Conservation (phyloP, 2,329 filamentous ascomycete species). For the Sphaerostilbella broomeana region DNA sequence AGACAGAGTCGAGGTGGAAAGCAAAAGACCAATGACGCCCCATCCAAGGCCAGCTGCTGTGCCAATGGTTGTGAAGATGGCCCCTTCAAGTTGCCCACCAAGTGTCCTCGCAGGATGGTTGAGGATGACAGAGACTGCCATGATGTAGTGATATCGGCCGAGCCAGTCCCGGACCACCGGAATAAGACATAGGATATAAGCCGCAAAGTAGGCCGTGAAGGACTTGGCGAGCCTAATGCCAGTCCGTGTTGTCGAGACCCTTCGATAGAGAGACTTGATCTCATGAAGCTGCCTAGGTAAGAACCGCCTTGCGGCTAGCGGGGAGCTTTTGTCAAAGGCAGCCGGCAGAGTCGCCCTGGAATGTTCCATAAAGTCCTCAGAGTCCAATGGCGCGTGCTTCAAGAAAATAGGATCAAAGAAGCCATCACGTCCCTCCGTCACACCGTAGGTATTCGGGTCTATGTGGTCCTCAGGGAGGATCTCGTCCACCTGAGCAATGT, state of each 20-base stretch:
- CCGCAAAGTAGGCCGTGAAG: constrained; percentile 50
- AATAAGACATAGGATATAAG: constrained; percentile 50
- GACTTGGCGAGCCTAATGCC: constrained; percentile 47
- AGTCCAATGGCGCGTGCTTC: constrained; percentile 33
- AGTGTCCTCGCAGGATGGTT: constrained; percentile 52
- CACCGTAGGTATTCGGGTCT: constrained; percentile 35
- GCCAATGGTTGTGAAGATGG: constrained; percentile 46
- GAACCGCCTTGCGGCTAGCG: constrained; percentile 41
- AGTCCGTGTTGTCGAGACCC: constrained; percentile 41
- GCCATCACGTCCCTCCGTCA: constrained; percentile 38
- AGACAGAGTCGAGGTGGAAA: constrained; percentile 43
- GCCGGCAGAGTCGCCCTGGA: constrained; percentile 40
- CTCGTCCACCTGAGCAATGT: constrained; percentile 27
- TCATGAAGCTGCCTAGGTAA: constrained; percentile 42
- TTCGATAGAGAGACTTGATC: constrained; percentile 31
- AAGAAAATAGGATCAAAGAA: constrained; percentile 44
- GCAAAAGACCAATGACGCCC: constrained; percentile 46
- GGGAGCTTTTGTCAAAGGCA: constrained; percentile 39
- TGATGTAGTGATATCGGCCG: constrained; percentile 48
- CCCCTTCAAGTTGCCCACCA: constrained; percentile 52
- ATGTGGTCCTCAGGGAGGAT: constrained; percentile 30
- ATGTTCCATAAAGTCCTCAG: constrained; percentile 33
- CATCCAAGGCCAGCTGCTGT: constrained; percentile 48
- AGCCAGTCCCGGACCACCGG: constrained; percentile 43
- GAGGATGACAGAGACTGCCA: constrained; percentile 49